Percentiles rank a stretch among this genome's conserved stretches.
These are phyloP conservation scores for Phyllosticta paracitricarpa DNA, from an alignment of 2,329 filamentous ascomycete genomes.

Conservation along the genomic window DNA sequence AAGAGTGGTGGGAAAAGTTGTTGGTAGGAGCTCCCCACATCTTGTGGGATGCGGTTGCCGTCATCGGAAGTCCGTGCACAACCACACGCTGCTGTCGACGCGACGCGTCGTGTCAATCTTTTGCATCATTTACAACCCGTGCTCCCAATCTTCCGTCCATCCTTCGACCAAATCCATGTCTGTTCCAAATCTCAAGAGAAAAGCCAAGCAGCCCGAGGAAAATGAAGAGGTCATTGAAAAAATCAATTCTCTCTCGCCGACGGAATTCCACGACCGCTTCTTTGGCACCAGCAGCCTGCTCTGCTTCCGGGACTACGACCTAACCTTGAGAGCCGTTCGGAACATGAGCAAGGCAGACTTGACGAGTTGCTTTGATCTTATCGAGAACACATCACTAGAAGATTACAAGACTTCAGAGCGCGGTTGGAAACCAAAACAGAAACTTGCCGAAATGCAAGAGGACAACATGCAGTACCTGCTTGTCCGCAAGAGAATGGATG, in stretches of 20 bases:
- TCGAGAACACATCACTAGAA: slow-evolving; percentile 52
- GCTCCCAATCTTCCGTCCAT: background rate
- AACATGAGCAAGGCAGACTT: slow-evolving; percentile 32
- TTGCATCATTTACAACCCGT: background rate
- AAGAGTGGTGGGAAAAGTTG: background rate
- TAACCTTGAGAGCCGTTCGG: slow-evolving; percentile 17
- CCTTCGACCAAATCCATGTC: background rate
- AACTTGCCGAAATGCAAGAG: slow-evolving; percentile 59
- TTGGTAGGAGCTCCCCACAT: background rate
- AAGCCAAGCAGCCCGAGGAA: background rate
- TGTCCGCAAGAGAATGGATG: slow-evolving; percentile 31
- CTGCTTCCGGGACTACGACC: slow-evolving; percentile 15
- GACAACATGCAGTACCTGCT: slow-evolving; percentile 59
- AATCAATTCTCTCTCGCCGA: slow-evolving; percentile 7
- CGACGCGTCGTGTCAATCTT: background rate
- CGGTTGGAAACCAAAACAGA: slow-evolving; percentile 54
- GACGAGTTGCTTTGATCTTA: slow-evolving; percentile 42
- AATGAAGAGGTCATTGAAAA: slow-evolving; percentile 3
- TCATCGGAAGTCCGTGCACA: slow-evolving; percentile 5
- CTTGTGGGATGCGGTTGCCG: background rate
- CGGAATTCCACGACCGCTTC: slow-evolving; percentile 6
- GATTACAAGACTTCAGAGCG: slow-evolving; percentile 54
- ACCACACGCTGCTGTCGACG: background rate
- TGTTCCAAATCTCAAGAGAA: background rate
- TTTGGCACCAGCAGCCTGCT: slow-evolving; percentile 4